Conservation (phyloP, 139 green algal genomes). For the Auxenochlorella pyrenoidosa region DNA sequence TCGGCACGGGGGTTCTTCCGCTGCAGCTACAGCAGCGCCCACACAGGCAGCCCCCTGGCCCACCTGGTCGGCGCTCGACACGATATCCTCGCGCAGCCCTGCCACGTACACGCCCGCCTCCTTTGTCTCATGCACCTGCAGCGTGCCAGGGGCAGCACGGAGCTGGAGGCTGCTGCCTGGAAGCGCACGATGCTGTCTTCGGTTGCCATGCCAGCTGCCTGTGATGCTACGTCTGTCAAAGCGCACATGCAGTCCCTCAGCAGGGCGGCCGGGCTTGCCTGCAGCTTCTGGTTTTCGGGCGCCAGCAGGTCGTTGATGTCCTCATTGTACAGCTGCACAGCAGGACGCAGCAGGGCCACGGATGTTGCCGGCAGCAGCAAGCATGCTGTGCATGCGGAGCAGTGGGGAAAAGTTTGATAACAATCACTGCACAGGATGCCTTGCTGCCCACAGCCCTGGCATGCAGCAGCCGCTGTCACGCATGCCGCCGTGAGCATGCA, state of each 20-base stretch:
- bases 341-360: background rate
- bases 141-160: background rate
- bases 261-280: background rate
- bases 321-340: conserved; percentile 96
- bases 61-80: conserved; percentile 83
- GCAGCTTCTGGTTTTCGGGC: conserved; percentile 80
- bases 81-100: conserved; percentile 95
- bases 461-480: background rate
- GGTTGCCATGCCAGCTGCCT: background rate
- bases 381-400: background rate
- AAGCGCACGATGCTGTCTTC: background rate
- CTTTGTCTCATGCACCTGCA: conserved; percentile 81
- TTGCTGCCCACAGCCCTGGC: background rate
- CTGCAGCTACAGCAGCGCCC: no score
- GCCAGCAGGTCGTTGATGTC: conserved; percentile 96
- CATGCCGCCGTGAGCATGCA: no score
- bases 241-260: no score
- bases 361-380: background rate
- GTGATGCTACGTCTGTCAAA: no score
- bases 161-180: background rate
- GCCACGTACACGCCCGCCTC: conserved; percentile 91
- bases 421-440: no score
- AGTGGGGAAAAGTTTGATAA: background rate
- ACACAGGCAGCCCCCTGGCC: background rate
- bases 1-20: no score